Conservation (phyloP, 192 early-diverging fungal genomes). For the Hyaloraphidium curvatum region DNA sequence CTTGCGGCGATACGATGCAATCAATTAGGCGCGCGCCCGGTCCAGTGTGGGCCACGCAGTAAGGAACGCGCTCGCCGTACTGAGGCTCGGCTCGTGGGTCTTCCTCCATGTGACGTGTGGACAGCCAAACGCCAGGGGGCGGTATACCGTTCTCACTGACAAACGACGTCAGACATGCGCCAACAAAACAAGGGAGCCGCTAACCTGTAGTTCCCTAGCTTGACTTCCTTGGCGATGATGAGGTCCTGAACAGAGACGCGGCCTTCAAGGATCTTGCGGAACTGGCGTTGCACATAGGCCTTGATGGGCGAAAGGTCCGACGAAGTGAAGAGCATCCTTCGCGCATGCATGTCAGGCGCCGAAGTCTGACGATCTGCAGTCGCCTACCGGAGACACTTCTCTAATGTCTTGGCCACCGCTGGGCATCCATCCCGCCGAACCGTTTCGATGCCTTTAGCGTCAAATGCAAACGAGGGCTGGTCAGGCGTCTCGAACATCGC, state of each 20-base stretch:
- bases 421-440: constrained; percentile 74
- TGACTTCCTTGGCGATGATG: constrained; percentile 77
- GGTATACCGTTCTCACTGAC: constrained; percentile 28
- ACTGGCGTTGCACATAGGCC: constrained; percentile 43
- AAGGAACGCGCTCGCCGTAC: constrained; percentile 77
- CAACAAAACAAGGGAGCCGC: not conserved
- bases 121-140: constrained; percentile 55
- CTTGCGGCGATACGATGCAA: constrained; percentile 45
- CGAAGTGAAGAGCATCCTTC: constrained; percentile 51
- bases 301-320: constrained; percentile 71
- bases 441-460: constrained; percentile 92
- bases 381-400: constrained; percentile 44
- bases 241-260: constrained; percentile 53
- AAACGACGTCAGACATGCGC: not conserved
- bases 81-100: constrained; percentile 65
- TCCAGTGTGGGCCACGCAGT: constrained; percentile 57
- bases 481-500: constrained; percentile 49
- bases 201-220: constrained; percentile 52
- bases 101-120: constrained; percentile 36
- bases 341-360: not conserved
- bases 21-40: constrained; percentile 46
- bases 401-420: constrained; percentile 56
- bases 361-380: not conserved
- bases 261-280: constrained; percentile 46
- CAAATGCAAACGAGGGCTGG: constrained; percentile 55